Conservation (phyloP, 2,329 filamentous ascomycete species). For the Penicillium sp. region DNA sequence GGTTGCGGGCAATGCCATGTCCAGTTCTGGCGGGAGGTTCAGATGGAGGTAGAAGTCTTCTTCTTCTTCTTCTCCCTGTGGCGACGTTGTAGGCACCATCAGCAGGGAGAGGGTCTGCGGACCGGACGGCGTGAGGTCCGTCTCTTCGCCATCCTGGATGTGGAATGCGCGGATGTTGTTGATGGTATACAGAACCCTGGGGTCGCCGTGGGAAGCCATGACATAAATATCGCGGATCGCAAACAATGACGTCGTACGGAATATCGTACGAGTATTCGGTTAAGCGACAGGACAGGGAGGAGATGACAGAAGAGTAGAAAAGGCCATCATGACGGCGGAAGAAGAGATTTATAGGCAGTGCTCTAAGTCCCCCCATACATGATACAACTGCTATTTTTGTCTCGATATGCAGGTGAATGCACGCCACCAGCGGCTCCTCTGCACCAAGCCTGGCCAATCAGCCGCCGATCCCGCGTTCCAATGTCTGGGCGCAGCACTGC, state of each 20-base stretch:
- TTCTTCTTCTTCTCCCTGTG: conserved; percentile 57
- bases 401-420: background rate
- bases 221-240: background rate
- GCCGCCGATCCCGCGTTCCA: too few relatives aligned
- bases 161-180: conserved; percentile 88
- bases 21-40: conserved; percentile 88
- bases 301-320: background rate
- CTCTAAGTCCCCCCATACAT: too few relatives aligned
- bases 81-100: conserved; percentile 89
- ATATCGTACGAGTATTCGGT: background rate
- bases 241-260: conserved; percentile 12
- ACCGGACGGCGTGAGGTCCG: conserved; percentile 75
- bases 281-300: background rate
- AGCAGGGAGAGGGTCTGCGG: conserved; percentile 87
- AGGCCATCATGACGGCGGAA: background rate
- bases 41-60: conserved; percentile 98
- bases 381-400: background rate
- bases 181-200: conserved; percentile 48
- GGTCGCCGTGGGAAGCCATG: conserved; percentile 26
- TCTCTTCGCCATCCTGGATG: conserved; percentile 80
- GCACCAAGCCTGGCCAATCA: conserved; percentile 2
- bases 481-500: background rate
- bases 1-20: conserved; percentile 86
- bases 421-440: conserved; percentile 11
- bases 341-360: too few relatives aligned